phyloP scores from a whole-genome alignment of 2,329 filamentous ascomycete genomes.

The Chalaropsis thielavioides region DNA sequence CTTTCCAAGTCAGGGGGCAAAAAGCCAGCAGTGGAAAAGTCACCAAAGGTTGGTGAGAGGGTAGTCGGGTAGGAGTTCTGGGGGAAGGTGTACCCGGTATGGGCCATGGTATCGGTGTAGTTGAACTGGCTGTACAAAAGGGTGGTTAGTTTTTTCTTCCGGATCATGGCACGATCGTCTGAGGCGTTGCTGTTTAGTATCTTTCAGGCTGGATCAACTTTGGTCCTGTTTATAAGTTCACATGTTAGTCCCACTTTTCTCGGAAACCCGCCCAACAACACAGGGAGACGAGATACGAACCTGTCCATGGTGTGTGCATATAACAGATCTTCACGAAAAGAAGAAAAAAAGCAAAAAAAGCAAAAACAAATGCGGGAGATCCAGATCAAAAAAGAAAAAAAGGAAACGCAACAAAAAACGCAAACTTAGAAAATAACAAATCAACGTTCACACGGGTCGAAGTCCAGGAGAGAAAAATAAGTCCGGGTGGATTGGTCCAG shows the following conservation, averaged over 20 bases:
- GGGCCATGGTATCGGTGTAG: constrained; percentile 10
- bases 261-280: background rate
- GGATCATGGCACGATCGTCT: background rate
- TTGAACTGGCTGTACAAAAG: constrained; percentile 5
- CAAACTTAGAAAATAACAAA: background rate
- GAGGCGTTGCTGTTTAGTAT: constrained; percentile 5
- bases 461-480: background rate
- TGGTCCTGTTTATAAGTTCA: constrained; percentile 12
- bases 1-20: background rate
- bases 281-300: constrained; percentile 7
- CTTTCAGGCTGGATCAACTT: constrained; percentile 13
- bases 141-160: constrained; percentile 13
- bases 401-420: background rate
- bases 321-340: background rate
- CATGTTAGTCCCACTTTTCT: background rate
- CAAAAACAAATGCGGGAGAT: constrained; percentile 2
- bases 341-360: background rate
- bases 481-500: background rate
- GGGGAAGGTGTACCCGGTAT: constrained; percentile 9
- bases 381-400: background rate
- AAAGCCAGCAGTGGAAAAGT: constrained; percentile 4
- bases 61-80: constrained; percentile 6
- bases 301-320: constrained; percentile 11
- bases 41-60: constrained; percentile 5
- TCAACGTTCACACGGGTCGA: background rate